Base-by-base conservation (phyloP, 192 early-diverging fungal genomes). In the Geranomyces michiganensis region DNA sequence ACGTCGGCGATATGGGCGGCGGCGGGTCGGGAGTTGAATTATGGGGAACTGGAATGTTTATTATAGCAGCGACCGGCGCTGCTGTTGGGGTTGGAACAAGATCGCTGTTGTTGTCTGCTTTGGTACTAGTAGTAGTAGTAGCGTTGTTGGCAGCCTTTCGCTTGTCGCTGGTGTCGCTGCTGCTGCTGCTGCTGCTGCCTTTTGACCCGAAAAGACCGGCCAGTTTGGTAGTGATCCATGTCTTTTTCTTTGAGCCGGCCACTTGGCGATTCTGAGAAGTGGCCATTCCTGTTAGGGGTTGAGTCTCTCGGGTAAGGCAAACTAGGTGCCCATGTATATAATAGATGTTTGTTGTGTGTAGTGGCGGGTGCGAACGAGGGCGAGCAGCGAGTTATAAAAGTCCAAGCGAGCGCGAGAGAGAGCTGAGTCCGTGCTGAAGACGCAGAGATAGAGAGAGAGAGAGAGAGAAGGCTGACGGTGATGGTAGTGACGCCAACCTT, bases 201-300 rank as follows among this genome's bases (percentile, higher is more conserved):
- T 26, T n/a, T 4, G 51, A 53, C 4, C 4, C 24, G 7, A 26
- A 53, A 15, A 53, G 51, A 15, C n/a, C 24, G 51, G 24, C 51
- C 7, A 41, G 36, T 41, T 41, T 53, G 19, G 51, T 6, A 7
- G 3, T 53, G 51, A 53, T 4, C 19, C 51, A 26, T 26, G 51
- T 53, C 51, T 53, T 53, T 53, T n/a, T 53, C n/a, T 53, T 53
- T 53, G 51, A 53, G 7, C 4, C 51, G 3, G 51, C 51, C 15
- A 17, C 51, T 26, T 3, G 3, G 4, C 6, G 15, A 53, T 3
- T 24, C 4, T 53, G 24, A 17, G 17, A 53, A 15, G 51, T 53
- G 7, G 51, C 51, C 24, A 26, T 26, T n/a, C n/a, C n/a, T n/a
- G n/a, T n/a, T n/a, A n/a, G n/a, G n/a, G n/a, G n/a, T n/a, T n/a